Evolutionary conservation across 176 grass and related monocot species (phyloP).

Genomic region (Carex scoparia): DNA sequence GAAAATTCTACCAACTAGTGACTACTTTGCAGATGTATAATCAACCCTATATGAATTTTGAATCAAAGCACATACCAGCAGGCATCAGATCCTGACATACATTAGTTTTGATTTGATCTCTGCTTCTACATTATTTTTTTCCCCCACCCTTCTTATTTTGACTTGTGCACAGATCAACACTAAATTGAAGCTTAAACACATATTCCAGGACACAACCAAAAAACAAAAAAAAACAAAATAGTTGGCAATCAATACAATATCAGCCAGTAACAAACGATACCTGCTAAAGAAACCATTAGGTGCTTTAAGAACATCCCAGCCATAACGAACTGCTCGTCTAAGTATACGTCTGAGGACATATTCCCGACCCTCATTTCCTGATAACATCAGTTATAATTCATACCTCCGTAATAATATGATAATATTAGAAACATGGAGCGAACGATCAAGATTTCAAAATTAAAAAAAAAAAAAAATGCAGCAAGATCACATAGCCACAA

Average conservation of each 20-base stretch:
- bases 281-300: conserved; percentile 74
- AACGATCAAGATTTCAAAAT: background rate
- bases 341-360: conserved; percentile 97
- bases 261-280: conserved; percentile 23
- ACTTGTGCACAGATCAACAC: background rate
- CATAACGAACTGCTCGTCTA: conserved; percentile 85
- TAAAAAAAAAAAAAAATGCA: background rate
- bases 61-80: background rate
- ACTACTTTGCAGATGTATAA: background rate
- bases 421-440: background rate
- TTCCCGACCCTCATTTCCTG: conserved; percentile 92
- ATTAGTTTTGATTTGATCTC: background rate
- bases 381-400: background rate
- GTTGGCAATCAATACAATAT: background rate
- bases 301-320: conserved; percentile 68
- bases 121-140: background rate
- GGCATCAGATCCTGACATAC: background rate
- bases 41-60: background rate
- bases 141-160: background rate
- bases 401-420: background rate
- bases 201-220: background rate
- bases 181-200: background rate
- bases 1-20: background rate
- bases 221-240: background rate
- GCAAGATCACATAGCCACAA: background rate